Percentiles rank a stretch among this genome's conserved stretches.
phyloP scores from a whole-genome alignment of 768 basidiomycete genomes.

The Lactarius trivialis region DNA sequence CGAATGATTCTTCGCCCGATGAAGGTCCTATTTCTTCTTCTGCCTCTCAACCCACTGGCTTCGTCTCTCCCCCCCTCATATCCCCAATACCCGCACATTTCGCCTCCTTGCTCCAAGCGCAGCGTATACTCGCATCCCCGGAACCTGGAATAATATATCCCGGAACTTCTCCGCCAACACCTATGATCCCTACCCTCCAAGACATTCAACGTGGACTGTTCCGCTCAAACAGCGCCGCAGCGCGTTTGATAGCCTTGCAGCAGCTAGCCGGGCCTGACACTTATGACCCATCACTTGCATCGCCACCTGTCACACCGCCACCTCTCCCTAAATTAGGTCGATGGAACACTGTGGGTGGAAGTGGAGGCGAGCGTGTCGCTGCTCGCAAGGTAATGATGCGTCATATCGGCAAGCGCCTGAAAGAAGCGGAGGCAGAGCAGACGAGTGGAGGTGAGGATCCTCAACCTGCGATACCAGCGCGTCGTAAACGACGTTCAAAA shows the following conservation, averaged over 20 bases:
- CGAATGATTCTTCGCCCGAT: conserved; percentile 62
- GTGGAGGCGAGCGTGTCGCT: conserved; percentile 71
- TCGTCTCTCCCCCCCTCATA: conserved; percentile 34
- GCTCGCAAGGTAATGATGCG: conserved; percentile 64
- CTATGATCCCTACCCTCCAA: conserved; percentile 68
- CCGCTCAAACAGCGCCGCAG: conserved; percentile 86
- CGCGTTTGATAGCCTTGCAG: conserved; percentile 71
- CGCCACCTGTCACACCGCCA: conserved; percentile 41
- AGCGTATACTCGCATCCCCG: conserved; percentile 31
- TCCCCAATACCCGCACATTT: conserved; percentile 55
- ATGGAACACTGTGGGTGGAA: conserved; percentile 78
- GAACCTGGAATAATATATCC: conserved; percentile 55
- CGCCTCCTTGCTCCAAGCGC: conserved; percentile 26
- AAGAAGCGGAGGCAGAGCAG: conserved; percentile 58
- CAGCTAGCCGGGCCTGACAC: conserved; percentile 73
- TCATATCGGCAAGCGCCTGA: conserved; percentile 49
- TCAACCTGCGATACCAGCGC: conserved; percentile 13
- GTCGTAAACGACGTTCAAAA: conserved; percentile 20
- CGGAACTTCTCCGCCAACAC: conserved; percentile 60
- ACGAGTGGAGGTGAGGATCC: conserved; percentile 54
- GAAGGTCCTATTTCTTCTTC: conserved; percentile 35
- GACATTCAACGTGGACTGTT: conserved; percentile 73
- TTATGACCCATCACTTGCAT: conserved; percentile 48
- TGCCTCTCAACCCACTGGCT: conserved; percentile 16
- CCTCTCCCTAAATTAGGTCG: conserved; percentile 42